Conservation (phyloP, 1,284 basidiomycete species). For the Marasmius oreades region DNA sequence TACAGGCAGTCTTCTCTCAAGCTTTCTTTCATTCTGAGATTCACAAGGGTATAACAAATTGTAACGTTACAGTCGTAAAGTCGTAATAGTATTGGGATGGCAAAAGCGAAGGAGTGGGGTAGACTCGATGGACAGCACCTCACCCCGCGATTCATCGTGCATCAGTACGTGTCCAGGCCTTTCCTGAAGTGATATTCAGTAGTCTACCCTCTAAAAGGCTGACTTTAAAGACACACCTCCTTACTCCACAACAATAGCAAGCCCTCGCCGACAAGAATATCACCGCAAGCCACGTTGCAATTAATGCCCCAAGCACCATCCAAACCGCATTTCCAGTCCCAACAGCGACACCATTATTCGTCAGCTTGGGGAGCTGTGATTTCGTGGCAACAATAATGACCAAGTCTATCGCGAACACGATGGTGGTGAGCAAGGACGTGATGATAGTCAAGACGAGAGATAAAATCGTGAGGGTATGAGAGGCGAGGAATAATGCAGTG, state of each 20-base stretch:
- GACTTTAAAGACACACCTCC: conserved; percentile 28
- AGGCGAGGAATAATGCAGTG: conserved; percentile 54
- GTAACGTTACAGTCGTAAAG: too few species aligned
- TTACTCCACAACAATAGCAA: conserved; percentile 66
- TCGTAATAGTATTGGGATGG: too few species aligned
- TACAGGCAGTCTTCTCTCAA: too few species aligned
- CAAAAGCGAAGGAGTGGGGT: too few species aligned
- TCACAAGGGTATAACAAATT: too few species aligned
- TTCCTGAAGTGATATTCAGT: not conserved
- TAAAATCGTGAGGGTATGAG: conserved; percentile 50
- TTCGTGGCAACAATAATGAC: conserved; percentile 52
- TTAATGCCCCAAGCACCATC: conserved; percentile 57
- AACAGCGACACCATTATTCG: conserved; percentile 42
- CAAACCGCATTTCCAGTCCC: conserved; percentile 66
- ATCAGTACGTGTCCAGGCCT: not conserved
- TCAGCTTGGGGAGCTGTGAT: conserved; percentile 37
- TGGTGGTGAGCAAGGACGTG: conserved; percentile 47
- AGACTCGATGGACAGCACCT: too few species aligned
- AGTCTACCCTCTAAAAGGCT: not conserved
- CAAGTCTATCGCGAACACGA: conserved; percentile 59
- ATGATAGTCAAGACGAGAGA: conserved; percentile 55
- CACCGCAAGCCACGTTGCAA: conserved; percentile 58
- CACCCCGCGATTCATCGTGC: not conserved
- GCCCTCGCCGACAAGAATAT: conserved; percentile 56
- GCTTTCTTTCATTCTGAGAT: too few species aligned